Conservation (phyloP, 257 asterid species). For the Paulownia fortunei region DNA sequence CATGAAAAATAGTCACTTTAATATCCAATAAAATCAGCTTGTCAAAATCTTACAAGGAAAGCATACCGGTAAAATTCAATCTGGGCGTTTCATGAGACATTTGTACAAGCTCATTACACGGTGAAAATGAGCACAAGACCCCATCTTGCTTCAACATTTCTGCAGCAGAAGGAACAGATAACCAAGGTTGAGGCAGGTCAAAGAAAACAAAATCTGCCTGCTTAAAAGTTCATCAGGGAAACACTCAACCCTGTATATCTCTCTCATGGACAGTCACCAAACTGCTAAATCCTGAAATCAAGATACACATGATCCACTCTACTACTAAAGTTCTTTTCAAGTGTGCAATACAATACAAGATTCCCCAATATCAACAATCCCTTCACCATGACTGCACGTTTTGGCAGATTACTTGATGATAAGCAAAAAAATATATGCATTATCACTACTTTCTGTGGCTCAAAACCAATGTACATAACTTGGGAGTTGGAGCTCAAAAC, state of each 20-base stretch:
- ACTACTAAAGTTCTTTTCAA: slow-evolving; percentile 1
- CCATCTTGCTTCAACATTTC: slow-evolving; percentile 65
- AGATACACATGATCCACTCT: neutral
- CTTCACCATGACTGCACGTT: neutral
- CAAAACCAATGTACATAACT: neutral
- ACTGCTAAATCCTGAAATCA: no score
- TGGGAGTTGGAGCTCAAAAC: no score
- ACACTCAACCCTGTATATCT: no score
- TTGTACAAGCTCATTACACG: slow-evolving; percentile 65
- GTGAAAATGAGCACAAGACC: slow-evolving; percentile 62
- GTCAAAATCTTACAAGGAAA: neutral
- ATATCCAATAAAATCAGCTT: neutral
- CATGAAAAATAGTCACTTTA: neutral
- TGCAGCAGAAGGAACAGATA: slow-evolving; percentile 60
- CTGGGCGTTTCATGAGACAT: slow-evolving; percentile 56
- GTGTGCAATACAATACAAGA: neutral
- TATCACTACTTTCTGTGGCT: neutral
- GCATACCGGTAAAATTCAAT: slow-evolving; percentile 54
- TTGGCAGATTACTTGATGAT: neutral
- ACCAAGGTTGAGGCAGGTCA: slow-evolving; percentile 69
- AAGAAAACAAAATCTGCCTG: no score
- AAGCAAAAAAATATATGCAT: neutral
- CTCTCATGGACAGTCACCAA: no score
- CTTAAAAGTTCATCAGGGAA: no score
- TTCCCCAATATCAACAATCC: neutral